Evolutionary conservation across 208 protist genomes (phyloP).

Genomic region (Acanthamoeba culbertsoni): DNA sequence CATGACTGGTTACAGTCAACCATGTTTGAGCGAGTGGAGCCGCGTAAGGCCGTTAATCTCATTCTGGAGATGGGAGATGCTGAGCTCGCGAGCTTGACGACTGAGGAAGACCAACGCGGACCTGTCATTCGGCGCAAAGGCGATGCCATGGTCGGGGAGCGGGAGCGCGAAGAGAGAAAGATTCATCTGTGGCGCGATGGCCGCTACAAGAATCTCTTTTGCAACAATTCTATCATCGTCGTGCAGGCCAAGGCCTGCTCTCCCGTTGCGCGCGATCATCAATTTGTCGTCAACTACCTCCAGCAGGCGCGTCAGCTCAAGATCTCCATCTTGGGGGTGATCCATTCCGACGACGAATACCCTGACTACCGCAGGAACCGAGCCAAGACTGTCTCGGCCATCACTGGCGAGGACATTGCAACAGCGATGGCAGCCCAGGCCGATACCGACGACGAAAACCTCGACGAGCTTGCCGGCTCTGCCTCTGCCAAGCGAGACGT

Average conservation of each 20-base stretch:
- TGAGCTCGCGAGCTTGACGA: not conserved
- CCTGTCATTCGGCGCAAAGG: not conserved
- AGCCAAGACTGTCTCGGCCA: not conserved
- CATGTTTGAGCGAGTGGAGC: slow-evolving; percentile 1
- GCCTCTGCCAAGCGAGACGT: not conserved
- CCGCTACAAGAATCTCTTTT: slow-evolving; percentile 45
- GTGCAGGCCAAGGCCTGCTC: slow-evolving; percentile 34
- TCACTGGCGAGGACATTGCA: not conserved
- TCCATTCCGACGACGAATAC: slow-evolving; percentile 17
- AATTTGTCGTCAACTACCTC: slow-evolving; percentile 25
- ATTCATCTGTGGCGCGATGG: slow-evolving; percentile 33
- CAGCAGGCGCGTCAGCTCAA: not conserved
- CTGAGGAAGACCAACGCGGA: not conserved
- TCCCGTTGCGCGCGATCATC: not conserved
- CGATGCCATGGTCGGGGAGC: slow-evolving; percentile 19
- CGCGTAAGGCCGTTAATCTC: not conserved
- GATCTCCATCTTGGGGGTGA: not conserved
- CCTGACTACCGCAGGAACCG: not conserved
- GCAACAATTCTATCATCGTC: slow-evolving; percentile 51
- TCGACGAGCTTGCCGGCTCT: not conserved
- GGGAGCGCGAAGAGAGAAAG: slow-evolving; percentile 35
- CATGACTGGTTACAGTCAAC: slow-evolving; percentile 6
- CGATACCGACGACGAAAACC: not conserved
- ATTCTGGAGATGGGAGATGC: slow-evolving; percentile 12
- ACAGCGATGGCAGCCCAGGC: not conserved